Evolutionary conservation across 2,329 filamentous ascomycete species (phyloP).

Genomic region (Pseudocercospora fijiensis): DNA sequence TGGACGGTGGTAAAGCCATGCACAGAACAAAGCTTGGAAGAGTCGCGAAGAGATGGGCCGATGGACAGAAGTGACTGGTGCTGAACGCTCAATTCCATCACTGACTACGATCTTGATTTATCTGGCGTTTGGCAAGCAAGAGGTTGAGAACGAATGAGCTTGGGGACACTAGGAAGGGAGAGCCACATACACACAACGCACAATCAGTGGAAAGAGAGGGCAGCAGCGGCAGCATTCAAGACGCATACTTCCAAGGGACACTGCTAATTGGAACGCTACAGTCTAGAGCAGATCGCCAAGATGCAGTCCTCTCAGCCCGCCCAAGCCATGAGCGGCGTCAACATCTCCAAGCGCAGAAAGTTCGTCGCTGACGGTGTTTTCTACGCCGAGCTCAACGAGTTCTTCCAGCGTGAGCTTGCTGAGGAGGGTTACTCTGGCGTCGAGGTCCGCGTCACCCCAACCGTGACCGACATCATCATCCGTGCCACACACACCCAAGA

Average conservation of each 20-base stretch:
- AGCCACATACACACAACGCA: neutral
- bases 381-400: conserved; percentile 99
- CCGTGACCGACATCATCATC: conserved; percentile 99
- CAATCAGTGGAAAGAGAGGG: neutral
- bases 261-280: conserved; percentile 1
- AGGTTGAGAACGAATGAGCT: neutral
- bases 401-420: conserved; percentile 99
- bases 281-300: conserved; percentile 23
- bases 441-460: conserved; percentile 99
- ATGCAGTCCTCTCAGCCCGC: conserved; percentile 29
- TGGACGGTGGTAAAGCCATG: neutral
- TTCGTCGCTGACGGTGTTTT: conserved; percentile 86
- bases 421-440: conserved; percentile 99
- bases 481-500: conserved; percentile 99
- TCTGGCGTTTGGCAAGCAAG: neutral
- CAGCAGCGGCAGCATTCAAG: neutral
- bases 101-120: neutral
- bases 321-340: conserved; percentile 35
- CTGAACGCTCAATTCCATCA: neutral
- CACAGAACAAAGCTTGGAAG: neutral
- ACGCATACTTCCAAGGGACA: neutral
- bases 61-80: neutral
- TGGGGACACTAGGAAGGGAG: neutral
- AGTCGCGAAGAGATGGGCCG: neutral
- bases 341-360: conserved; percentile 83